Evolutionary conservation across 2,329 filamentous ascomycete genomes (phyloP).

Genomic region (Exophiala sp.): DNA sequence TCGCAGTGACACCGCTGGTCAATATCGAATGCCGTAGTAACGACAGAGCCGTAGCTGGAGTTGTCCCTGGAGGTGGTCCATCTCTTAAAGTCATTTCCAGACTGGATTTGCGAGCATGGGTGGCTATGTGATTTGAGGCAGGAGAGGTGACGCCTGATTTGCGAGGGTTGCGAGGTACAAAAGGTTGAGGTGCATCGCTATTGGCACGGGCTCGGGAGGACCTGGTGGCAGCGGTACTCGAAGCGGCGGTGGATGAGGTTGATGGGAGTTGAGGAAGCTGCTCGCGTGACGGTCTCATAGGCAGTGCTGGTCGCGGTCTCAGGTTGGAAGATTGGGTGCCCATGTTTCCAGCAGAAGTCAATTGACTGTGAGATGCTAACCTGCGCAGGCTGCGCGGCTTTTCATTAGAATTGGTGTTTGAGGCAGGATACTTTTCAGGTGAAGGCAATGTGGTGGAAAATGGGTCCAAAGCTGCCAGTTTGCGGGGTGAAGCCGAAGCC

Average conservation of each 20-base stretch:
- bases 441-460: slow-evolving; percentile 19
- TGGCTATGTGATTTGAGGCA: slow-evolving; percentile 43
- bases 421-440: slow-evolving; percentile 24
- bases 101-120: slow-evolving; percentile 45
- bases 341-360: slow-evolving; percentile 48
- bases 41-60: slow-evolving; percentile 39
- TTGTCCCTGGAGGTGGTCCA: slow-evolving; percentile 69
- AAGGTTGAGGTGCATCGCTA: slow-evolving; percentile 60
- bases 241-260: slow-evolving; percentile 45
- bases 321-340: slow-evolving; percentile 34
- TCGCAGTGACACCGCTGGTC: slow-evolving; percentile 49
- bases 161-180: slow-evolving; percentile 30
- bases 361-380: slow-evolving; percentile 69
- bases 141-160: background rate
- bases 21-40: slow-evolving; percentile 49
- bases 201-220: slow-evolving; percentile 57
- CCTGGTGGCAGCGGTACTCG: slow-evolving; percentile 25
- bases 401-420: slow-evolving; percentile 57
- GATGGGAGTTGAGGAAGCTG: slow-evolving; percentile 46
- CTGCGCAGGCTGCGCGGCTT: slow-evolving; percentile 67
- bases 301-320: slow-evolving; percentile 10
- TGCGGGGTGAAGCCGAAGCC: slow-evolving; percentile 22
- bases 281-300: slow-evolving; percentile 21
- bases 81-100: slow-evolving; percentile 76
- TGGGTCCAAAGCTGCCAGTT: slow-evolving; percentile 21